These are phyloP conservation scores for Scorias spongiosa DNA, from an alignment of 2,329 filamentous ascomycete genomes.

Conservation along the genomic window DNA sequence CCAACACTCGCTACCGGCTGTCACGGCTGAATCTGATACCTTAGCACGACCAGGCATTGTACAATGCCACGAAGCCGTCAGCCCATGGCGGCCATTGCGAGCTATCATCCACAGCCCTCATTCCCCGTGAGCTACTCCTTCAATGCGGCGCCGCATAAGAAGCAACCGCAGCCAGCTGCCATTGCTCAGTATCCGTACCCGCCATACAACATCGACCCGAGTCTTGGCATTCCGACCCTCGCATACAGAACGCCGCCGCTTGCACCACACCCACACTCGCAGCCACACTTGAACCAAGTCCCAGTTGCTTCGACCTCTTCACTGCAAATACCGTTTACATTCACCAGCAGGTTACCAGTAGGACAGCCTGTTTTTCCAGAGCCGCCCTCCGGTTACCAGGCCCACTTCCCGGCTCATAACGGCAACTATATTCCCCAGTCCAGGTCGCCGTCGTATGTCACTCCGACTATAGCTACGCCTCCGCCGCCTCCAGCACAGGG, in stretches of 20 bases:
- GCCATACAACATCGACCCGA: neutral
- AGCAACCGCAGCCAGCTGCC: slow-evolving; percentile 1
- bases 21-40: too few relatives aligned
- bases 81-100: neutral
- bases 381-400: neutral
- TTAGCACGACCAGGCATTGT: too few relatives aligned
- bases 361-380: neutral
- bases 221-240: neutral
- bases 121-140: too few relatives aligned
- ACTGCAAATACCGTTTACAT: neutral
- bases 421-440: neutral
- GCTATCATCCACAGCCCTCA: too few relatives aligned
- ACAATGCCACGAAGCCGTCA: neutral
- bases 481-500: neutral
- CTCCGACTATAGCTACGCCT: neutral
- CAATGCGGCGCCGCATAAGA: neutral
- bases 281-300: too few relatives aligned
- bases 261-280: neutral
- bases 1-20: too few relatives aligned
- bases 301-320: neutral
- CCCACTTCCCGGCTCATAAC: neutral
- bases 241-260: slow-evolving; percentile 1
- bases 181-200: slow-evolving; percentile 2
- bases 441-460: neutral
- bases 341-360: neutral